phyloP scores from a whole-genome alignment of 108 stramenopile genomes.

The Nitzschia sp. region DNA sequence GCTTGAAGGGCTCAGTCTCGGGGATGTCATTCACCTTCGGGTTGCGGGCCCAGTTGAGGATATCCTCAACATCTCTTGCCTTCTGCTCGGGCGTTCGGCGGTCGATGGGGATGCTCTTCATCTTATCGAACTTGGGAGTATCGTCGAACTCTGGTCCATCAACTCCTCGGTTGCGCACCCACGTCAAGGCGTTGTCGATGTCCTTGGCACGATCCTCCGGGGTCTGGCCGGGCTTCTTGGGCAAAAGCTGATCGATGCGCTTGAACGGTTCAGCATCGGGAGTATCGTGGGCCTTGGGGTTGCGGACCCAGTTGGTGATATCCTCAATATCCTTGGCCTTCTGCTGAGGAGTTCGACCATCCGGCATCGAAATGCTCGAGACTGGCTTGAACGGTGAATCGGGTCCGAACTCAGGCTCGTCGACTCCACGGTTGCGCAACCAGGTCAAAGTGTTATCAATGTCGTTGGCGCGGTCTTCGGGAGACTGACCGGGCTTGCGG shows the following conservation, averaged over 20 bases:
- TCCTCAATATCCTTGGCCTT: slow-evolving; percentile 29
- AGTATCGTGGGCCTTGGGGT: slow-evolving; percentile 16
- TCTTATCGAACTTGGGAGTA: slow-evolving; percentile 10
- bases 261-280: slow-evolving; percentile 20
- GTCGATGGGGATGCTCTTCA: slow-evolving; percentile 13
- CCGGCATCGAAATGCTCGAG: slow-evolving; percentile 19
- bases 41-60: slow-evolving; percentile 35
- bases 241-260: slow-evolving; percentile 21
- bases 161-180: slow-evolving; percentile 34
- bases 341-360: slow-evolving; percentile 30
- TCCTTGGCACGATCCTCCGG: slow-evolving; percentile 32
- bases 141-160: slow-evolving; percentile 2
- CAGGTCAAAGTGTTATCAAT: slow-evolving; percentile 41
- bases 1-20: slow-evolving; percentile 16
- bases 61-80: slow-evolving; percentile 24
- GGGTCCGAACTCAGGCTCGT: slow-evolving; percentile 29
- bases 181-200: slow-evolving; percentile 38
- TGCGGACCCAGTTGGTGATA: slow-evolving; percentile 43
- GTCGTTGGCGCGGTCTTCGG: slow-evolving; percentile 35
- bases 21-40: slow-evolving; percentile 19
- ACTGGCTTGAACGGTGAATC: slow-evolving; percentile 8
- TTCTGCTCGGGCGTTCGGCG: slow-evolving; percentile 24
- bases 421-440: slow-evolving; percentile 32
- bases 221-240: slow-evolving; percentile 20
- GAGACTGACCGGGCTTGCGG: slow-evolving; percentile 16